Evolutionary conservation across 768 basidiomycete species (phyloP), one percentile per base, ranked within the genome.

Genomic region (Austroboletus festivus): DNA sequence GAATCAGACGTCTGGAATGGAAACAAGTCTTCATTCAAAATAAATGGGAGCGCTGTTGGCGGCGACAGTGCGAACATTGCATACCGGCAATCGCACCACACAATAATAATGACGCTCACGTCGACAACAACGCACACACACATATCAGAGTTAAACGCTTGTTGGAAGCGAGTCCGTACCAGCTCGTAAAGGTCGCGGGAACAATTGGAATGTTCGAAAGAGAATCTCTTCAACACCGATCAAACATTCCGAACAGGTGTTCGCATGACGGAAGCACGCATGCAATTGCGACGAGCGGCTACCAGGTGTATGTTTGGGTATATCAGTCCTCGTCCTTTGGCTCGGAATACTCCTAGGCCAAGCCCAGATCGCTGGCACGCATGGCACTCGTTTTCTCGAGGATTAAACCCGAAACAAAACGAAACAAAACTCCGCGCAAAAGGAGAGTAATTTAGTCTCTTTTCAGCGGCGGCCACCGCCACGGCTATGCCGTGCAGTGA

Each of bases 201-300:
- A 41, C 31, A 48, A 38, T 45, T 52, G 21, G 26, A 30, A 34
- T 40, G 35, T 45, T 38, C 34, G 37, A 44, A 48, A 34, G 20
- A 30, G 46, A 37, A 19, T 6, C 5, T 28, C 28, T n/a, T n/a
- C 28, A 28, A 28, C 28, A 12, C 5, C 5, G 28, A 28, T 12
- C 12, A 5, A 28, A 12, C 28, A 5, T 5, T n/a, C n/a, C n/a
- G n/a, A n/a, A n/a, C n/a, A n/a, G 28, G 28, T 28, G 28, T 28
- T 28, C 35, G n/a, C 46, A 44, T 49, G 47, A 46, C 42, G 28
- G 50, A 47, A 57, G 44, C 20, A 42, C 15, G 46, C 24, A 22
- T 40, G 41, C 34, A 16, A 26, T 53, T 41, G 30, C 22, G 33
- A 31, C n/a, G n/a, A n/a, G n/a, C n/a, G n/a, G n/a, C n/a, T n/a